phyloP scores from a whole-genome alignment of 2,329 filamentous ascomycete genomes.

The Monosporascus sp. region DNA sequence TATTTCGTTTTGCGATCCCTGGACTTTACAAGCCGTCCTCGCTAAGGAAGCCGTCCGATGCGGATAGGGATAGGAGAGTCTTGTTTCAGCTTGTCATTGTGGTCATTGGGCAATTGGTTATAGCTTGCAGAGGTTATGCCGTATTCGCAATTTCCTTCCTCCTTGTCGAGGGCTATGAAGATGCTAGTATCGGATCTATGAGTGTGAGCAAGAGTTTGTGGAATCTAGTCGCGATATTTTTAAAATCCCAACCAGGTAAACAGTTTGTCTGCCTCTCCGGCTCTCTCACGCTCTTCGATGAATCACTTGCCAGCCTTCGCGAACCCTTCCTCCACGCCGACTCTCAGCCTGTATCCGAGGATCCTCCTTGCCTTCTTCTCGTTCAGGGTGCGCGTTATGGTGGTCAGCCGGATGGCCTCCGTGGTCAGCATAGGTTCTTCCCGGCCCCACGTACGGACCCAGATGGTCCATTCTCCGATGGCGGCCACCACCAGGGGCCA shows the following conservation, averaged over 20 bases:
- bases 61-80: no score
- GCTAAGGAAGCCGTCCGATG: no score
- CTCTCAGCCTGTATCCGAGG: constrained; percentile 13
- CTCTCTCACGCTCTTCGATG: constrained; percentile 6
- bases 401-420: constrained; percentile 11
- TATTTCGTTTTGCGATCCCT: no score
- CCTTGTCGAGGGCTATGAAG: no score
- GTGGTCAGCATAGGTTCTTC: constrained; percentile 9
- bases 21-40: no score
- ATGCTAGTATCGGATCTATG: no score
- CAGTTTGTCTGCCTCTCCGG: constrained; percentile 1
- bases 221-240: no score
- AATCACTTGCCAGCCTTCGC: constrained; percentile 15
- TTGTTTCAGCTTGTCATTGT: no score
- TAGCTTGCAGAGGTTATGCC: no score
- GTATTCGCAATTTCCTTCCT: no score
- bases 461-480: constrained; percentile 20
- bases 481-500: constrained; percentile 18
- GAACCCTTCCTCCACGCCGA: constrained; percentile 10
- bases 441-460: constrained; percentile 10
- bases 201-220: no score
- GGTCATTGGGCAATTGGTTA: no score
- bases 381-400: constrained; percentile 13
- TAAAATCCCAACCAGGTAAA: background rate
- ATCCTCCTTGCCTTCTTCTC: constrained; percentile 13